Percentiles rank a stretch among this genome's conserved stretches.
phyloP scores from a whole-genome alignment of 2,329 filamentous ascomycete species.

The Tolypocladium tundrense region DNA sequence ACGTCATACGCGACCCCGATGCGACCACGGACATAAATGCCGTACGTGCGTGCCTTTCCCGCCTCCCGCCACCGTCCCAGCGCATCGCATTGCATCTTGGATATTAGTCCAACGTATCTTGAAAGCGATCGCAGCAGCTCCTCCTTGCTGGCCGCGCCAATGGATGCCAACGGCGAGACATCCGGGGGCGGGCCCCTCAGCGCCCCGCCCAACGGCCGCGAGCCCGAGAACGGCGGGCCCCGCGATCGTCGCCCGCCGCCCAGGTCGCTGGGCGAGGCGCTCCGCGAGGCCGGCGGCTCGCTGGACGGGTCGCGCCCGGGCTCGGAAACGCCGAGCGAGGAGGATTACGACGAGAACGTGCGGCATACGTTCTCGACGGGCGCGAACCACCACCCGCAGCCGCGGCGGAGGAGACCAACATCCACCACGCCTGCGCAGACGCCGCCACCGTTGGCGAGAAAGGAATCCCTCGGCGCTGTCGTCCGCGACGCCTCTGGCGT shows the following conservation, averaged over 20 bases:
- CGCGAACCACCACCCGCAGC: neutral
- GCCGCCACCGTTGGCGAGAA: neutral
- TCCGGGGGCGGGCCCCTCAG: neutral
- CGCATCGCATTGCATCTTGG: neutral
- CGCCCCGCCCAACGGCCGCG: neutral
- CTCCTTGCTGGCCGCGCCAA: neutral
- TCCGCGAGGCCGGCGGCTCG: slow-evolving; percentile 13
- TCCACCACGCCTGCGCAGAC: neutral
- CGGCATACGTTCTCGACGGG: slow-evolving; percentile 13
- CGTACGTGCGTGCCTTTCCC: neutral
- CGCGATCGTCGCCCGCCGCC: slow-evolving; percentile 3
- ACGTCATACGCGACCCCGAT: neutral
- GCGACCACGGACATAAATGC: neutral
- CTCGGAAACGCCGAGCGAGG: slow-evolving; percentile 33
- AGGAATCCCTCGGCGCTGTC: slow-evolving; percentile 2
- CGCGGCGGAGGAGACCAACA: neutral
- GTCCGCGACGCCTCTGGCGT: slow-evolving; percentile 13
- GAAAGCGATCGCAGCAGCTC: neutral
- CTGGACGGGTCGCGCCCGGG: slow-evolving; percentile 9
- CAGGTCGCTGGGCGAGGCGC: slow-evolving; percentile 16
- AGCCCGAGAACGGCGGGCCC: neutral
- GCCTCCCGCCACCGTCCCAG: neutral
- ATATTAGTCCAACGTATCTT: no score
- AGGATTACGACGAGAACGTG: slow-evolving; percentile 32
- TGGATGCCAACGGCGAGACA: neutral